Base-by-base conservation (phyloP, 2,329 filamentous ascomycete species). In the Metarhizium humberi region DNA sequence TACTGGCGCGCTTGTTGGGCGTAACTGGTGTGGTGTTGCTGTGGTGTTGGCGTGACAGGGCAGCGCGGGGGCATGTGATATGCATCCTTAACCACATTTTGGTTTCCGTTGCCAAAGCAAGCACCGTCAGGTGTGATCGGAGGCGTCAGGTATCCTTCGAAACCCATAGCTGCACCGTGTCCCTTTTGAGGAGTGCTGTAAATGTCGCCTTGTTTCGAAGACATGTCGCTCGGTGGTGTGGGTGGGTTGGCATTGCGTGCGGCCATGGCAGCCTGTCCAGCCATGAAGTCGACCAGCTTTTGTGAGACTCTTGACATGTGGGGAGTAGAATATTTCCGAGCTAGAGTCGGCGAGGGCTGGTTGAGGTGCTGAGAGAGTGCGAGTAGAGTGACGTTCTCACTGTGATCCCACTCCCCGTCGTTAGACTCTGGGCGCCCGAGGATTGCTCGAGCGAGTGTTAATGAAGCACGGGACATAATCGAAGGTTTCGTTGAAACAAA, bases 401-500 rank as follows among this genome's bases (percentile, higher is more conserved):
- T 81, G 56, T 84, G 80, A 62, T 86, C 85, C 88, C 90, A 95
- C 61, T 91, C 86, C 43, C 81, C 82, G 58, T 89, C 85, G 59
- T 83, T 83, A 60, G 86, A 79, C 69, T 95, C 90, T 45, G 86
- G 81, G 57, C 90, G 86, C 65, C 85, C 85, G 11, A 97, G 81
- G 60, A 99, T 90, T 67, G 89, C 92, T 60, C 92, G 81, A 43
- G 92, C 86, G 45, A 99, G 81, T 53, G 90, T 90, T 55, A 97
- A 78, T 11, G 92, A 90, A 47, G 91, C 87, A 61, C 90, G 82
- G 48, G 94, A 92, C 79, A 99, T 90, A 61, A 92, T 86, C 0
- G 92, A 96, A 20, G 94, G 91, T 66, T 87, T 87, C 55, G 88
- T 91, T 16, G 92, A 94, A 59, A 99, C 92, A 65, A 99, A 99